Percentiles rank a stretch among this genome's conserved stretches.
These are phyloP conservation scores for Leishmania mexicana DNA, from an alignment of 208 protist genomes.

Conservation along the genomic window DNA sequence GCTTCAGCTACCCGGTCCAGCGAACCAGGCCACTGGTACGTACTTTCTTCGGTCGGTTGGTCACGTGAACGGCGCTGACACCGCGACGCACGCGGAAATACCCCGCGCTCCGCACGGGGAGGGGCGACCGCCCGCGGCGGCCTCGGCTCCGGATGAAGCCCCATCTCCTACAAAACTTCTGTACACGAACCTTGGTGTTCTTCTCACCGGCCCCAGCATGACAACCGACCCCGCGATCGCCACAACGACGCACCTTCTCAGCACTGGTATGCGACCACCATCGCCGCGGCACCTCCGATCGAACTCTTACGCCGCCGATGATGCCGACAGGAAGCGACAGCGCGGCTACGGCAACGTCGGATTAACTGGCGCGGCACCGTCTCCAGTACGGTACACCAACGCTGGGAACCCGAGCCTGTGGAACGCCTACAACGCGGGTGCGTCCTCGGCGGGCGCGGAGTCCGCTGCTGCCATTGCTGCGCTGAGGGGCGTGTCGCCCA, in stretches of 20 bases:
- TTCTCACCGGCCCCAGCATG: neutral
- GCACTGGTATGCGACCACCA: neutral
- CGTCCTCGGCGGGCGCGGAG: conserved; percentile 7
- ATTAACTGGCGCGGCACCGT: neutral
- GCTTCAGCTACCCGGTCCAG: neutral
- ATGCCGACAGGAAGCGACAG: neutral
- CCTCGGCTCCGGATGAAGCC: neutral
- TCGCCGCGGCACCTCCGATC: neutral
- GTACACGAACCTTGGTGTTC: conserved; percentile 17
- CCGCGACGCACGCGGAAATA: neutral
- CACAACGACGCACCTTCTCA: neutral
- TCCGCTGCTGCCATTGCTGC: conserved; percentile 12
- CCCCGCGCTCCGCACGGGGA: neutral
- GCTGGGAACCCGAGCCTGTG: conserved; percentile 26
- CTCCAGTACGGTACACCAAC: conserved; percentile 28
- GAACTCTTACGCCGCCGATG: neutral
- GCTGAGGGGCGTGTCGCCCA: neutral
- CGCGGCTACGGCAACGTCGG: neutral
- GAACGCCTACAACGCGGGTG: conserved; percentile 8
- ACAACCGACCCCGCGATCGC: neutral
- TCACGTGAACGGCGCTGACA: neutral
- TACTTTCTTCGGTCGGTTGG: neutral
- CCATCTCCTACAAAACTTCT: conserved; percentile 4
- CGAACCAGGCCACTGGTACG: neutral
- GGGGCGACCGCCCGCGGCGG: neutral